Percentiles rank a stretch among this genome's conserved stretches.
phyloP scores from a whole-genome alignment of 108 stramenopile genomes.

The Hondaea fermentalgiana region DNA sequence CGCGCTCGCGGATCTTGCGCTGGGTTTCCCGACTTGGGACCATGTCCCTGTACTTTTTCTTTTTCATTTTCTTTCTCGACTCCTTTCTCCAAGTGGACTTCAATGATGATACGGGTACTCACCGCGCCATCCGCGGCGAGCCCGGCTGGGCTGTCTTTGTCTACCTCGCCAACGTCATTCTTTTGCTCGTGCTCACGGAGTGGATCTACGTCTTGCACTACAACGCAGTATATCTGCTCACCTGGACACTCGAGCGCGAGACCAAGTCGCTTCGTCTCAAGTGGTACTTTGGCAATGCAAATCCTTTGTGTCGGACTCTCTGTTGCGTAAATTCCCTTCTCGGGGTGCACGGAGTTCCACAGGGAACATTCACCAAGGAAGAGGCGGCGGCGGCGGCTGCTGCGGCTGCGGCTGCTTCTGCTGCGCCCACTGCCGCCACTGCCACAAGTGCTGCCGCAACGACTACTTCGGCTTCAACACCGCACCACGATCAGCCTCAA shows the following conservation, averaged over 20 bases:
- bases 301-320: neutral
- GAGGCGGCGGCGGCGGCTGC: too few species aligned
- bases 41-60: neutral
- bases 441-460: too few species aligned
- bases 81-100: neutral
- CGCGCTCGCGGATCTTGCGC: neutral
- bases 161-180: neutral
- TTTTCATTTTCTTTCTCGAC: neutral
- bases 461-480: too few species aligned
- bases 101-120: neutral
- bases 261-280: neutral
- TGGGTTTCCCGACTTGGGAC: neutral
- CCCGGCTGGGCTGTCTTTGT: neutral
- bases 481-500: too few species aligned
- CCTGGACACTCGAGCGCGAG: neutral
- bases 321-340: neutral
- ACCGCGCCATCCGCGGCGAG: neutral
- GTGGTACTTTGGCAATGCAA: neutral
- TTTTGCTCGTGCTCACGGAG: neutral
- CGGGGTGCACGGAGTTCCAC: neutral
- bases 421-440: too few species aligned
- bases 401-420: too few species aligned
- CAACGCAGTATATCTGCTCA: neutral
- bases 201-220: slow-evolving; percentile 13
- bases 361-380: neutral